A percentile compares a stretch with the other conserved stretches of the same genome.
phyloP scores from a whole-genome alignment of 179 eudicot species.

The Gypsophila paniculata region DNA sequence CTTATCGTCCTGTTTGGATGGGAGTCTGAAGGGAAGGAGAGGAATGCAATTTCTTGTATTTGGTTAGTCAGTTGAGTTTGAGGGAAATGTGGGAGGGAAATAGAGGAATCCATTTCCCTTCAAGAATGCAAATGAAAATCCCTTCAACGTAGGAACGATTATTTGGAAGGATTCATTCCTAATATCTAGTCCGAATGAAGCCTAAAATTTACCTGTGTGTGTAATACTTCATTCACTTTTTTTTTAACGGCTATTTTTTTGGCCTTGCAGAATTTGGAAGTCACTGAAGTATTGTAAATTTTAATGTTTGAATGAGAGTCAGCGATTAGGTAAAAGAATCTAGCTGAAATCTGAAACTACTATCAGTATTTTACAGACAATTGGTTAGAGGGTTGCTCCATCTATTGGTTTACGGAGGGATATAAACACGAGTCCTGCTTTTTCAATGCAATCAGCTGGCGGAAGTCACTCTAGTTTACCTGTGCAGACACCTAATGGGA shows the following conservation, averaged over 20 bases:
- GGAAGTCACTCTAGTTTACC: conserved; percentile 23
- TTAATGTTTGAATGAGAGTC: conserved; percentile 16
- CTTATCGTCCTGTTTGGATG: neutral
- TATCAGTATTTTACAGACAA: neutral
- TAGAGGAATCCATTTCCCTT: too few relatives aligned
- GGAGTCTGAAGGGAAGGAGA: neutral
- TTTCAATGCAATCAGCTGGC: conserved; percentile 33
- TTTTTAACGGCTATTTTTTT: conserved; percentile 6
- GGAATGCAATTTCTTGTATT: neutral
- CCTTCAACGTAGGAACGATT: neutral
- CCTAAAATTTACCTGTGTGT: neutral
- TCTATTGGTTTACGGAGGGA: conserved; percentile 28
- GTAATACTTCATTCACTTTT: neutral
- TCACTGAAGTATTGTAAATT: neutral
- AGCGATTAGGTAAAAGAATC: conserved; percentile 8
- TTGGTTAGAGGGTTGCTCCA: conserved; percentile 19
- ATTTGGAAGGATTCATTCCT: too few relatives aligned
- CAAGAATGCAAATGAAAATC: too few relatives aligned
- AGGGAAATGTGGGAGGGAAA: too few relatives aligned
- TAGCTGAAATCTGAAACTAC: neutral
- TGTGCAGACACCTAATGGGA: conserved; percentile 35
- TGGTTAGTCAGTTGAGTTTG: neutral
- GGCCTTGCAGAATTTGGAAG: conserved; percentile 26
- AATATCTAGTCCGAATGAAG: neutral
- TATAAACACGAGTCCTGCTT: conserved; percentile 39